Percentiles rank a stretch among this genome's conserved stretches.
phyloP scores from a whole-genome alignment of 768 basidiomycete species.

The Amanita inopinata region DNA sequence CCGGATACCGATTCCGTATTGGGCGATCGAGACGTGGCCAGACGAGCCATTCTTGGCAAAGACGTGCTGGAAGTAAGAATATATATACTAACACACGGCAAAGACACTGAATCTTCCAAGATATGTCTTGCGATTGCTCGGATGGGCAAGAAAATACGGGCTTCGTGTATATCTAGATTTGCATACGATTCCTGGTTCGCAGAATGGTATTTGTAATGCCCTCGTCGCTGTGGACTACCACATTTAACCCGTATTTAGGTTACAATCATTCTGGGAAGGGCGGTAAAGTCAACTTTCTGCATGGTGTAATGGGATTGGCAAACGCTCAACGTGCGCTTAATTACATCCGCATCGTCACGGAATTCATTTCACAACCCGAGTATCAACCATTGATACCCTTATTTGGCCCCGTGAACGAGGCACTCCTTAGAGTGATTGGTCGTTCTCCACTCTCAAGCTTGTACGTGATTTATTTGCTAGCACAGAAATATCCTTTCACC shows the following conservation, averaged over 20 bases:
- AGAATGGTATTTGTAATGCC: conserved; percentile 40
- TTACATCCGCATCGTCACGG: conserved; percentile 62
- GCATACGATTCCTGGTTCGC: conserved; percentile 70
- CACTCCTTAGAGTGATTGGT: conserved; percentile 41
- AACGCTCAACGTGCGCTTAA: conserved; percentile 74
- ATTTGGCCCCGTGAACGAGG: conserved; percentile 59
- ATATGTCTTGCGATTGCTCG: conserved; percentile 64
- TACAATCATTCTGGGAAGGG: conserved; percentile 13
- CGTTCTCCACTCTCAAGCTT: conserved; percentile 41
- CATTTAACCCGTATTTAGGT: background rate
- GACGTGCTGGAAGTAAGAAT: conserved; percentile 55
- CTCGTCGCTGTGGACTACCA: background rate
- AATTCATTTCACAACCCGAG: conserved; percentile 71
- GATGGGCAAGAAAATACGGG: conserved; percentile 85
- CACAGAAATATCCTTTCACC: background rate
- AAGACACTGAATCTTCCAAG: conserved; percentile 19
- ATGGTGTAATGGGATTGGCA: conserved; percentile 74
- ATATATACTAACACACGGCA: background rate
- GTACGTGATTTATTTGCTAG: conserved; percentile 6
- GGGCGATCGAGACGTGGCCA: conserved; percentile 71
- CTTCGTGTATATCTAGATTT: conserved; percentile 73
- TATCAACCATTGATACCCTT: conserved; percentile 40
- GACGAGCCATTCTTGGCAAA: conserved; percentile 70
- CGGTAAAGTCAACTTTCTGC: conserved; percentile 45
- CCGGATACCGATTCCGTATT: conserved; percentile 71